These are phyloP conservation scores for Pachysandra terminalis DNA, from an alignment of 164 flowering plant genomes.

Conservation along the genomic window DNA sequence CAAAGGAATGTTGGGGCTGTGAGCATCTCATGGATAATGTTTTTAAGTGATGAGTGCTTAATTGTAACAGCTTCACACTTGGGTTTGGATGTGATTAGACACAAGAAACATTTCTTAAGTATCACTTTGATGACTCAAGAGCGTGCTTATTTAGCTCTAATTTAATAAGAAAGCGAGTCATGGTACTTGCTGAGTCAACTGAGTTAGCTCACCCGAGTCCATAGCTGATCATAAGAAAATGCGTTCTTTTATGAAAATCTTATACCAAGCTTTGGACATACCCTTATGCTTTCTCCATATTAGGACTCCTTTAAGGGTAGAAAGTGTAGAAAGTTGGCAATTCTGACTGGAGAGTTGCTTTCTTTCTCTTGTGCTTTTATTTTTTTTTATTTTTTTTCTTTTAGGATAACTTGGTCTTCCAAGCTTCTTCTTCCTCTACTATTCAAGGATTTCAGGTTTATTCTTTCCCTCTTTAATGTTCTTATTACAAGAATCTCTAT, in stretches of 20 bases:
- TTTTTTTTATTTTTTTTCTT: slow-evolving; percentile 19
- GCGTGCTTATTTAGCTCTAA: too few relatives aligned
- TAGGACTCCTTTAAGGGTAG: slow-evolving; percentile 15
- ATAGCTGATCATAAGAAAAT: too few relatives aligned
- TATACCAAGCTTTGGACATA: slow-evolving; percentile 22
- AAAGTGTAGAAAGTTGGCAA: slow-evolving; percentile 22
- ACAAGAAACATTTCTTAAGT: too few relatives aligned
- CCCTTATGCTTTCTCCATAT: slow-evolving; percentile 20
- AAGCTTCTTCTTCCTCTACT: slow-evolving; percentile 12
- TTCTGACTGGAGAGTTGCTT: slow-evolving; percentile 17
- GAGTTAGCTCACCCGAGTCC: not conserved
- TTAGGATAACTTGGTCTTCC: slow-evolving; percentile 28
- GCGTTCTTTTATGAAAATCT: too few relatives aligned
- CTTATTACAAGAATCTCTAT: not conserved
- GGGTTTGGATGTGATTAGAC: too few relatives aligned
- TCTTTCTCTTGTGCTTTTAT: slow-evolving; percentile 10
- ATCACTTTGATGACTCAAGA: too few relatives aligned
- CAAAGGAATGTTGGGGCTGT: slow-evolving; percentile 29
- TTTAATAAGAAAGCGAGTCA: too few relatives aligned
- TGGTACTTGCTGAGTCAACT: not conserved
- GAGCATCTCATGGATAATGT: not conserved
- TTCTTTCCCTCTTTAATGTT: slow-evolving; percentile 6
- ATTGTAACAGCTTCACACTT: not conserved
- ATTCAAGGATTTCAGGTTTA: not conserved
- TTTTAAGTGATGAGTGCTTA: not conserved